Percentiles rank a stretch among this genome's conserved stretches.
Conservation (phyloP, 345 rosid species). For the Orychophragmus violaceus region DNA sequence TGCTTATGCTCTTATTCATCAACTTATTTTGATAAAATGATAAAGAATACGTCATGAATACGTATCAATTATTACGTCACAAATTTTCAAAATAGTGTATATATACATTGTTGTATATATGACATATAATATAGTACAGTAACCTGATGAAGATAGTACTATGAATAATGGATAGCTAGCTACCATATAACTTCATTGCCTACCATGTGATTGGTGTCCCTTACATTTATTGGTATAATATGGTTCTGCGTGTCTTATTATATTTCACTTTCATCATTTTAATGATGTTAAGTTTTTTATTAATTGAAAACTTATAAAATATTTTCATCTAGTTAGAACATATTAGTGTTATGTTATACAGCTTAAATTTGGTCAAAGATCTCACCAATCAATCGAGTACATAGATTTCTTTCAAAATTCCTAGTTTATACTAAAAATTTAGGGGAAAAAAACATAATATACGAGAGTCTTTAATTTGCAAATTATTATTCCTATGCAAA, state of each 20-base stretch:
- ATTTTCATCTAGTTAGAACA: not conserved
- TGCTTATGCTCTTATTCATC: not conserved
- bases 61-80: not conserved
- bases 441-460: too few relatives aligned
- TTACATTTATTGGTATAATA: slow-evolving; percentile 23
- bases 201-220: slow-evolving; percentile 29
- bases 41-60: too few relatives aligned
- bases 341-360: not conserved
- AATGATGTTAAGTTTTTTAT: not conserved
- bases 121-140: slow-evolving; percentile 2
- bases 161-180: slow-evolving; percentile 25
- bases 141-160: slow-evolving; percentile 20
- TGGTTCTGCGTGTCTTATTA: slow-evolving; percentile 17
- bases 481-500: not conserved
- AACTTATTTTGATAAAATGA: not conserved
- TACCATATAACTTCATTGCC: slow-evolving; percentile 23
- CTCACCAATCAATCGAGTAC: not conserved
- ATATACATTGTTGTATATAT: slow-evolving; percentile 2
- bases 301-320: not conserved
- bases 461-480: not conserved
- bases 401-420: not conserved
- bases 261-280: slow-evolving; percentile 8
- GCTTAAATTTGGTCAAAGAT: not conserved
- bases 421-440: too few relatives aligned
- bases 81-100: not conserved